Percentiles rank a stretch among this genome's conserved stretches.
These are phyloP conservation scores for Calendula officinalis DNA, from an alignment of 129 eudicot genomes.

Conservation along the genomic window DNA sequence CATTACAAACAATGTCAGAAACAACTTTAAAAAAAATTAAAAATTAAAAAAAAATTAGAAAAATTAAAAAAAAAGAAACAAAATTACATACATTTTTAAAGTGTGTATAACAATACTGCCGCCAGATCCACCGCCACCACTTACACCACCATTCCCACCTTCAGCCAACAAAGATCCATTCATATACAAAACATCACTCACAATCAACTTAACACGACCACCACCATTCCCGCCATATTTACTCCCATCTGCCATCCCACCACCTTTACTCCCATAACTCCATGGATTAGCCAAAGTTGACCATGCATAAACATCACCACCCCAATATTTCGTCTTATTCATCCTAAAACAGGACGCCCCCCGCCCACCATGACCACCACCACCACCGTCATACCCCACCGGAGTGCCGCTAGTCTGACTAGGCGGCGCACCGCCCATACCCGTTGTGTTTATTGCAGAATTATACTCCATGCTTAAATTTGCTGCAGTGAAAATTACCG, in stretches of 20 bases:
- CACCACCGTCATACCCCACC: slow-evolving; percentile 84
- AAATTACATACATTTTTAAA: slow-evolving; percentile 63
- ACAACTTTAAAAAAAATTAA: not conserved
- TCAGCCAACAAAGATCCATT: slow-evolving; percentile 82
- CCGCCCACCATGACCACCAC: slow-evolving; percentile 97
- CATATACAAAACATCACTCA: slow-evolving; percentile 47
- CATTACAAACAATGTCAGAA: slow-evolving; percentile 1
- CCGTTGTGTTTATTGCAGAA: slow-evolving; percentile 65
- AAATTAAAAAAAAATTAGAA: not conserved
- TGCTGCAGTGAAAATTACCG: slow-evolving; percentile 58
- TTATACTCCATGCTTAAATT: slow-evolving; percentile 59
- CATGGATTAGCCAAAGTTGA: slow-evolving; percentile 72
- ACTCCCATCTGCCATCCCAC: slow-evolving; percentile 59
- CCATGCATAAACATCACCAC: slow-evolving; percentile 96
- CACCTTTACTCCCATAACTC: slow-evolving; percentile 93
- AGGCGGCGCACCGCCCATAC: slow-evolving; percentile 83
- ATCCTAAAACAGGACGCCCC: slow-evolving; percentile 83
- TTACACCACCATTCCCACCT: slow-evolving; percentile 81
- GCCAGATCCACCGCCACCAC: slow-evolving; percentile 95
- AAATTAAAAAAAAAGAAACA: slow-evolving; percentile 8
- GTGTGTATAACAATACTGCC: slow-evolving; percentile 78
- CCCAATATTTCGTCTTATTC: slow-evolving; percentile 58
- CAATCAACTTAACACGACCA: slow-evolving; percentile 68
- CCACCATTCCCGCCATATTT: slow-evolving; percentile 83
- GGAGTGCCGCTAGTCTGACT: slow-evolving; percentile 95